Base-by-base conservation (phyloP, 2,329 filamentous ascomycete species). In the Botrytis galanthina region DNA sequence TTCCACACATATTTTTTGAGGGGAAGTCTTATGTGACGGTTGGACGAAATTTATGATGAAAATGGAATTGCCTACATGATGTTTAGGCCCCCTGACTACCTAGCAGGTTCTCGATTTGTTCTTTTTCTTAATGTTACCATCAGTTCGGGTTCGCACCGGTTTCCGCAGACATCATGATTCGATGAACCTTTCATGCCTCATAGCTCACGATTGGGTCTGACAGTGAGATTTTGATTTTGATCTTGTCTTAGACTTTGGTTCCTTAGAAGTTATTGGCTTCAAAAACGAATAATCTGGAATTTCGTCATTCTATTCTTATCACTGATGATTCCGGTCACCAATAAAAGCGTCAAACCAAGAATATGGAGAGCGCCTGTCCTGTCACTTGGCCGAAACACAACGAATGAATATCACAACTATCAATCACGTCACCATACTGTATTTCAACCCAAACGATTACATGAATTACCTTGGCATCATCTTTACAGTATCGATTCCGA, bases 51-150 rank as follows among this genome's bases (percentile, higher is more conserved):
- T 18, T 8, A 63, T 71, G 57, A 51, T 63, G 59, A 37, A 63
- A 71, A 54, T 63, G 69, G 54, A 71, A 48, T 63, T 61, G n/a
- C 57, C 54, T 48, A 71, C 44, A 51, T 62, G 57, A 61, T 46
- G 35, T 39, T 51, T 48, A 35, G 68, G 54, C 59, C 69, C 69
- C 59, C 69, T 71, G 59, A 54, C 35, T 32, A 18, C 14, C 51
- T 18, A 57, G 51, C 29, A 66, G 39, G 48, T 61, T 62, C 35
- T 46, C 9, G 32, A 37, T 63, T 51, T 63, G 32, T 63, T 44
- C 32, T 32, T 71, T 46, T 35, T 22, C 42, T 64, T 44, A 29
- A 60, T n/a, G 69, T 51, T 42, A 64, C 69, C 69, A 35, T 64
- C 32, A 60, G 46, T 54, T 63, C 69, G 69, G 69, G 44, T 42